These are phyloP conservation scores for Xenoacremonium recifei DNA, from an alignment of 2,329 filamentous ascomycete species.

Conservation along the genomic window DNA sequence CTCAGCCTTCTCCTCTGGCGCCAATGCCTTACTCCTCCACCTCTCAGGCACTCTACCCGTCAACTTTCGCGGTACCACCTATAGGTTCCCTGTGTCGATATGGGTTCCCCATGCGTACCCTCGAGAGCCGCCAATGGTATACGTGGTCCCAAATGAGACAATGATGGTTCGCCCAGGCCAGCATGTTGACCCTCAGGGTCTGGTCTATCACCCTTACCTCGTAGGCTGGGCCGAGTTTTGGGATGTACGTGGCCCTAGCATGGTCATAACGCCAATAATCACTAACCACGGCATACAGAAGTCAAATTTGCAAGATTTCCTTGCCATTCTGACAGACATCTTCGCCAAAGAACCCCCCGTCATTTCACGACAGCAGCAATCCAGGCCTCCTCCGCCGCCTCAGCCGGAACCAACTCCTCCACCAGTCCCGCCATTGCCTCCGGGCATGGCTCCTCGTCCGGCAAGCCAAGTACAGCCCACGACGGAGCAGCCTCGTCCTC, in stretches of 20 bases:
- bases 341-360: slow-evolving; percentile 96
- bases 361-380: slow-evolving; percentile 66
- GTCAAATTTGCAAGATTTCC: slow-evolving; percentile 78
- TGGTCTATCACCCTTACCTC: slow-evolving; percentile 93
- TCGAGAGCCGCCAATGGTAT: slow-evolving; percentile 78
- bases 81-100: slow-evolving; percentile 87
- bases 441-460: slow-evolving; percentile 54
- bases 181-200: slow-evolving; percentile 89
- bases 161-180: slow-evolving; percentile 92
- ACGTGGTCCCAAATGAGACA: slow-evolving; percentile 82
- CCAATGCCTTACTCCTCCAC: slow-evolving; percentile 81
- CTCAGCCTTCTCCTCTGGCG: slow-evolving; percentile 83
- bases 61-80: slow-evolving; percentile 81
- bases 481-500: slow-evolving; percentile 36
- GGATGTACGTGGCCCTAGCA: slow-evolving; percentile 72
- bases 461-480: slow-evolving; percentile 32
- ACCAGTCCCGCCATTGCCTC: slow-evolving; percentile 70
- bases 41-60: slow-evolving; percentile 90
- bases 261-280: background rate
- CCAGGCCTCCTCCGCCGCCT: slow-evolving; percentile 35
- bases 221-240: slow-evolving; percentile 85
- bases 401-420: slow-evolving; percentile 49
- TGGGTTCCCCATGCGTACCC: slow-evolving; percentile 95
- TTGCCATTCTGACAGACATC: slow-evolving; percentile 78
- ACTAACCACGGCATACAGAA: slow-evolving; percentile 50